A percentile compares a stretch with the other conserved stretches of the same genome.
These are phyloP conservation scores for Colletotrichum noveboracense DNA, from an alignment of 2,329 filamentous ascomycete genomes.

Conservation along the genomic window DNA sequence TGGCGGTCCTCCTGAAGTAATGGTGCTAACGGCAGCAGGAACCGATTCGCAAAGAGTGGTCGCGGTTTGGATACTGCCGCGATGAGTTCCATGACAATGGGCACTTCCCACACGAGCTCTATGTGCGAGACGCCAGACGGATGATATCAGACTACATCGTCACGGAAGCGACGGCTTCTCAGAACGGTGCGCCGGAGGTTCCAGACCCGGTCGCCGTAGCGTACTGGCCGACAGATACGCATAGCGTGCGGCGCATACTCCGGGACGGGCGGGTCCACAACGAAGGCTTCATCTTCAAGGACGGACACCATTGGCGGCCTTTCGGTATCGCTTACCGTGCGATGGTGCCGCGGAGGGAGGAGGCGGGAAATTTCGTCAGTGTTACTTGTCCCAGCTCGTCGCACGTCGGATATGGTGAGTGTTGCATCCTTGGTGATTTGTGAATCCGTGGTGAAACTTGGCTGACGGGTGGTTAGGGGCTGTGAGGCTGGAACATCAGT, in stretches of 20 bases:
- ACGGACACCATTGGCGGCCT: slow-evolving; percentile 23
- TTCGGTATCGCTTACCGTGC: slow-evolving; percentile 22
- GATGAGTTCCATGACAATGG: slow-evolving; percentile 31
- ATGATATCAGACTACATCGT: slow-evolving; percentile 29
- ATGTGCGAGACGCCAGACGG: slow-evolving; percentile 31
- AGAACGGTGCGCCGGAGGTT: background rate
- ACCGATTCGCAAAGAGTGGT: slow-evolving; percentile 21
- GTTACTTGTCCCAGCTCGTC: slow-evolving; percentile 21
- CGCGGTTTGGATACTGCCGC: slow-evolving; percentile 26
- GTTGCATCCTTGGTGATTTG: no score
- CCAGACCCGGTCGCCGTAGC: slow-evolving; percentile 25
- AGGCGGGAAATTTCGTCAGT: slow-evolving; percentile 19
- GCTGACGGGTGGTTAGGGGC: background rate
- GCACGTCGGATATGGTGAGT: slow-evolving; percentile 19
- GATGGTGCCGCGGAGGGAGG: slow-evolving; percentile 13
- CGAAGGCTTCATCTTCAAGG: slow-evolving; percentile 27
- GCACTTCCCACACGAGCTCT: slow-evolving; percentile 30
- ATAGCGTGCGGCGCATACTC: slow-evolving; percentile 27
- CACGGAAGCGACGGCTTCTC: slow-evolving; percentile 25
- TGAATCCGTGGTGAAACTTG: background rate
- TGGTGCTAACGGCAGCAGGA: background rate
- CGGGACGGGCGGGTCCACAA: slow-evolving; percentile 25
- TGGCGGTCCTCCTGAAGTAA: no score
- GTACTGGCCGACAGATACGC: slow-evolving; percentile 29
- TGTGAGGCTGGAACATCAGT: slow-evolving; percentile 18